phyloP scores from a whole-genome alignment of 352 stramenopile species.

The Pythium plurisporium region DNA sequence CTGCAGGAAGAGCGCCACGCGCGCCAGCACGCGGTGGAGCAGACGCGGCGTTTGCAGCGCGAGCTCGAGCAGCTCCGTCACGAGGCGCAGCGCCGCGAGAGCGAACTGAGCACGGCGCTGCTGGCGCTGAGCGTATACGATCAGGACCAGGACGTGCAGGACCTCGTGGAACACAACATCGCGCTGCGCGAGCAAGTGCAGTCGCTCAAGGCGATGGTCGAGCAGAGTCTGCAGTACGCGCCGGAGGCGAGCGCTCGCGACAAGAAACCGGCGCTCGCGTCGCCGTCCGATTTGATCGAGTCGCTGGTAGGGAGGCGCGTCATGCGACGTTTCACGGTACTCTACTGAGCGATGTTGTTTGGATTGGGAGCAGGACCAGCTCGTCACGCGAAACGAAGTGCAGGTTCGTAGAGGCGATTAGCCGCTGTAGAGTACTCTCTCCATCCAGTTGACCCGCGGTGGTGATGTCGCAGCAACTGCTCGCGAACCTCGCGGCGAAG shows the following conservation, averaged over 20 bases:
- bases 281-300: neutral
- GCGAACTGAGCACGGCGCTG: constrained; percentile 27
- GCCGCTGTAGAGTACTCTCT: no score
- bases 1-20: constrained; percentile 11
- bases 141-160: constrained; percentile 28
- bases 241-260: constrained; percentile 1
- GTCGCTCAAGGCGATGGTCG: constrained; percentile 37
- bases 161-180: constrained; percentile 42
- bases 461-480: constrained; percentile 11
- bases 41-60: constrained; percentile 21
- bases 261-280: neutral
- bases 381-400: constrained; percentile 18
- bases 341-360: no score
- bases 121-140: constrained; percentile 23
- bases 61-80: constrained; percentile 29
- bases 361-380: constrained; percentile 7
- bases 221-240: constrained; percentile 4
- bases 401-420: constrained; percentile 15
- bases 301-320: no score
- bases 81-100: constrained; percentile 24
- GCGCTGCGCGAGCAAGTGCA: constrained; percentile 44
- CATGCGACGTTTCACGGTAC: no score
- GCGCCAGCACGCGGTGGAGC: constrained; percentile 6
- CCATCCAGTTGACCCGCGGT: no score
- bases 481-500: constrained; percentile 31